Evolutionary conservation across 306 rosid species (phyloP).

Genomic region (Vachellia pachyceras): DNA sequence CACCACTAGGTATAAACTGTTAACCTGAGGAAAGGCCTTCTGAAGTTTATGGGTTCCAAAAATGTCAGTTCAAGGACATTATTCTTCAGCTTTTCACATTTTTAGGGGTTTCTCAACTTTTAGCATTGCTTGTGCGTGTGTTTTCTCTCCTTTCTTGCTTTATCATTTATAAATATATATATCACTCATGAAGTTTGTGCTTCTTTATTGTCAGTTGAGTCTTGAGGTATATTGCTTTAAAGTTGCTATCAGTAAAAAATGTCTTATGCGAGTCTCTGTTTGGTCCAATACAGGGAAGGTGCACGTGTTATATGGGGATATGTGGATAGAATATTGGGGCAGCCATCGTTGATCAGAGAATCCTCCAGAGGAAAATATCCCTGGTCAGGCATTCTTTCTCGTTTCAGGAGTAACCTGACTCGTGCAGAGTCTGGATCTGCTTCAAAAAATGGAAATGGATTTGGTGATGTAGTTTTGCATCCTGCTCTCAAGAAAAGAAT

Average conservation of each 20-base stretch:
- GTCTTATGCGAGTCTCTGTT: conserved; percentile 31
- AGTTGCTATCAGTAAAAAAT: conserved; percentile 21
- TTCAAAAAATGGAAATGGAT: conserved; percentile 65
- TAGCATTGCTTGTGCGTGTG: neutral
- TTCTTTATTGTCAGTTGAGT: conserved; percentile 11
- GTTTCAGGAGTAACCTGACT: conserved; percentile 53
- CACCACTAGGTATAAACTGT: conserved; percentile 78
- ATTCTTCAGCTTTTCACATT: conserved; percentile 3
- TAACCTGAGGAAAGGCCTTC: conserved; percentile 19
- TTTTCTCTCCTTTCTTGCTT: neutral
- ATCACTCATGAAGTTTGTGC: neutral
- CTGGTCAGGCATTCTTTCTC: conserved; percentile 85
- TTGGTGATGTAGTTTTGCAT: conserved; percentile 93
- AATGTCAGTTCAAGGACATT: neutral
- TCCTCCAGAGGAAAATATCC: conserved; percentile 97
- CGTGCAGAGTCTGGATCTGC: conserved; percentile 48
- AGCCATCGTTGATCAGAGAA: conserved; percentile 93
- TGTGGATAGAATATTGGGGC: conserved; percentile 96
- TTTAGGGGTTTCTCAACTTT: conserved; percentile 25
- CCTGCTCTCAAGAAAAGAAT: conserved; percentile 86
- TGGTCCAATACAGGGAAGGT: conserved; percentile 79
- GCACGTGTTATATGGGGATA: conserved; percentile 98
- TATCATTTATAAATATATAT: neutral
- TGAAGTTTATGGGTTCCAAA: conserved; percentile 3
- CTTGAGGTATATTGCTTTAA: conserved; percentile 1